Evolutionary conservation across 768 basidiomycete genomes (phyloP), one percentile per base, ranked within the genome.

Genomic region (Leucocoprinus leucothites): DNA sequence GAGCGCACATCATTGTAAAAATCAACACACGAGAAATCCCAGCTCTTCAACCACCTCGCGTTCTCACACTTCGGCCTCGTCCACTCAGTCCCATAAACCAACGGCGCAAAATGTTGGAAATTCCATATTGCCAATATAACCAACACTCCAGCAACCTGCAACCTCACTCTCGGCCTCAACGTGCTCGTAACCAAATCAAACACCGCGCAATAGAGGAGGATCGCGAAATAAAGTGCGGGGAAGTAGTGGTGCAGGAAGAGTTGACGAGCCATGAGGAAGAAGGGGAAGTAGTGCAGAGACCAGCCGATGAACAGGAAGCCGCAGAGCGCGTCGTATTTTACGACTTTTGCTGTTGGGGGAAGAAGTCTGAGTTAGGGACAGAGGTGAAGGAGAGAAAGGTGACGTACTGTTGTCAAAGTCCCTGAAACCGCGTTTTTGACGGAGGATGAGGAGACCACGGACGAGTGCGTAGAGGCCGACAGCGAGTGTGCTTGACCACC

Each of bases 191-290:
- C 69, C 45, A 94, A 79, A 69, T 99, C 97, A 63, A 98, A 98
- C 1, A 88, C 78, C 2, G 76, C 76, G 51, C 87, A 87, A 24
- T 79, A 78, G 21, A 93, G 75, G 11, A 99, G 81, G 61, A 93
- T 84, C n/a, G 89, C 85, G 61, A 91, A 95, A 66, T 94, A 96
- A n/a, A 99, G 76, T 0, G 95, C 94, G 0, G 96, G 97, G 73
- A 98, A 89, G 69, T 98, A 98, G 73, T 98, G 97, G 67, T 98
- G 96, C 21, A 99, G 72, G 82, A 99, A 99, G 44, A 98, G 86
- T 65, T 99, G 97, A 19, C 97, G 93, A 41, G 81, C 75, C 96
- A 98, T 98, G 61, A 98, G 76, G 83, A 86, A 98, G 82, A 99
- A 99, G 13, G 97, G 97, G 66, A 91, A 79, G 72, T 97, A 98